Evolutionary conservation across 176 grass and related monocot species (phyloP).

Genomic region (Avena insularis): DNA sequence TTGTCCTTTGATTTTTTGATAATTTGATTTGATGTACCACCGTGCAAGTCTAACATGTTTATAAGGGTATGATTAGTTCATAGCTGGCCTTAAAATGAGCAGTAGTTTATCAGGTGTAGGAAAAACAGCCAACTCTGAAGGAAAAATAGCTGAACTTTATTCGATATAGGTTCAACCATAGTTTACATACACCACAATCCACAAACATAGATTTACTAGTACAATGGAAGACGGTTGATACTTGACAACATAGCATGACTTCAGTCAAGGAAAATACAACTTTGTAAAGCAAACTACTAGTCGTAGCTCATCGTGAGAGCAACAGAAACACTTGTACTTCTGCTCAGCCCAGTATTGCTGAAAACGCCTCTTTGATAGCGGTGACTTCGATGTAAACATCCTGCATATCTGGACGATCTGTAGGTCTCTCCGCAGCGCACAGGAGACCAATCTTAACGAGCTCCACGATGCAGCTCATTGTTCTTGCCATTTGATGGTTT

Average conservation of each 20-base stretch:
- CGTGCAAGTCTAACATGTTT: background rate
- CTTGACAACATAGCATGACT: background rate
- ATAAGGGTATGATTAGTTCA: background rate
- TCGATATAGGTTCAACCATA: background rate
- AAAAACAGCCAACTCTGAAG: background rate
- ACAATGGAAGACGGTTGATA: background rate
- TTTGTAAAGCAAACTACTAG: background rate
- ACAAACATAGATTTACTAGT: background rate
- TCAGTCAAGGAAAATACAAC: background rate
- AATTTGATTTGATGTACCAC: background rate
- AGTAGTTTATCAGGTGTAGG: background rate
- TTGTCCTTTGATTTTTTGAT: background rate
- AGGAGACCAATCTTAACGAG: slow-evolving; percentile 51
- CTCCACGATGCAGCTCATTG: slow-evolving; percentile 12
- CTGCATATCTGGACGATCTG: slow-evolving; percentile 53
- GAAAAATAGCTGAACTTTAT: background rate
- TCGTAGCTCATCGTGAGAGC: background rate
- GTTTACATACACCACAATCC: background rate
- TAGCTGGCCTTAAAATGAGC: background rate
- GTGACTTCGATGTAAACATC: slow-evolving; percentile 47
- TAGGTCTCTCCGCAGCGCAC: slow-evolving; percentile 45
- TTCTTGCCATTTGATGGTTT: background rate
- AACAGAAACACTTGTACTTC: background rate
- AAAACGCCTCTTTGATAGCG: slow-evolving; percentile 44
- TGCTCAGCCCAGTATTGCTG: background rate